A percentile compares a stretch with the other conserved stretches of the same genome.
Evolutionary conservation across 2,329 filamentous ascomycete genomes (phyloP).

Genomic region (Microcera coccophila): DNA sequence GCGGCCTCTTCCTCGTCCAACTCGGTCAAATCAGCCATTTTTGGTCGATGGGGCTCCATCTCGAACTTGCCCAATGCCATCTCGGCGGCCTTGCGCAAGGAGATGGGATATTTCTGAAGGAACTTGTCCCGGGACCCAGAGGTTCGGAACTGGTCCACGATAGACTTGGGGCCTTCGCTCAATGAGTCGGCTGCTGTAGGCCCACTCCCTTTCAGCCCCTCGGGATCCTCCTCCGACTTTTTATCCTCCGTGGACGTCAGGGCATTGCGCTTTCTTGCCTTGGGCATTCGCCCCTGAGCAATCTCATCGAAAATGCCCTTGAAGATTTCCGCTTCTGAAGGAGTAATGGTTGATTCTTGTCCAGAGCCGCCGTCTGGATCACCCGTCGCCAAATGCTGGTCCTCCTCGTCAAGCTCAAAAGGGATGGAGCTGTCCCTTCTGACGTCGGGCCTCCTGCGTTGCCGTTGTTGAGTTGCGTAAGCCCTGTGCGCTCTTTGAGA

Average conservation of each 20-base stretch:
- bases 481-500: conserved; percentile 21
- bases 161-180: conserved; percentile 20
- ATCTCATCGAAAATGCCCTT: conserved; percentile 52
- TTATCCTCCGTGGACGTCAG: not conserved
- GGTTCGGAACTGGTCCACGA: conserved; percentile 32
- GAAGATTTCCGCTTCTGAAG: conserved; percentile 55
- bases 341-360: conserved; percentile 52
- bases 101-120: conserved; percentile 36
- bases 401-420: conserved; percentile 49
- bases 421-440: conserved; percentile 43
- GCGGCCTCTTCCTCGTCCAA: conserved; percentile 30
- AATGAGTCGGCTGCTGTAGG: not conserved
- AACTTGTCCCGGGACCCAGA: conserved; percentile 34
- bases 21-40: conserved; percentile 26
- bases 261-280: conserved; percentile 20
- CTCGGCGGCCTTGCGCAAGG: conserved; percentile 39
- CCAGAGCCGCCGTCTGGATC: conserved; percentile 17
- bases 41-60: conserved; percentile 25
- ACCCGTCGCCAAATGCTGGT: conserved; percentile 26
- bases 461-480: conserved; percentile 8
- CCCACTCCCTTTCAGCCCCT: not conserved
- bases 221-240: not conserved
- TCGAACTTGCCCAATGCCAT: conserved; percentile 38
- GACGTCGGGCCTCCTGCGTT: conserved; percentile 4
- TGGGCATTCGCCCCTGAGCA: conserved; percentile 33